Evolutionary conservation across 2,329 filamentous ascomycete species (phyloP).

Genomic region (Onygena corvina): DNA sequence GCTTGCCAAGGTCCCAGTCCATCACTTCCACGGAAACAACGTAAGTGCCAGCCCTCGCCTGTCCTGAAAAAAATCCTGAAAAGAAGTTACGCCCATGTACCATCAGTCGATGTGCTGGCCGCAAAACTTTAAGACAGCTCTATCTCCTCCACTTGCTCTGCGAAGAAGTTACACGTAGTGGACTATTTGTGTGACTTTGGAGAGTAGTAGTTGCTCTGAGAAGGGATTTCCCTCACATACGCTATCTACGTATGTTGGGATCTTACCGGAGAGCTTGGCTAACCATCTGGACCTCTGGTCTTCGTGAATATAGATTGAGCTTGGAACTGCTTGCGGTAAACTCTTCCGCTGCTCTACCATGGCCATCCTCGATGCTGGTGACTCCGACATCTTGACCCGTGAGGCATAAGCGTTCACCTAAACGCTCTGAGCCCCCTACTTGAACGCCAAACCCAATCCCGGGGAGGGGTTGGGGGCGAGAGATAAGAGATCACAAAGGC

Average conservation of each 20-base stretch:
- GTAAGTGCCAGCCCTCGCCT: slow-evolving; percentile 50
- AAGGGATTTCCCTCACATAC: slow-evolving; percentile 12
- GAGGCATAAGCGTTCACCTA: not conserved
- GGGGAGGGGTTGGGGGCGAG: too few relatives aligned
- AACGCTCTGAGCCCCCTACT: not conserved
- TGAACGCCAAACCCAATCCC: too few relatives aligned
- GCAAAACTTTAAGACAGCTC: slow-evolving; percentile 15
- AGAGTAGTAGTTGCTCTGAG: slow-evolving; percentile 15
- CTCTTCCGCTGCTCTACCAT: slow-evolving; percentile 97
- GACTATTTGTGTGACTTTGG: slow-evolving; percentile 18
- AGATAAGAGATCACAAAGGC: too few relatives aligned
- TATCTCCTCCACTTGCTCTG: slow-evolving; percentile 11
- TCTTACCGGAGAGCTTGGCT: slow-evolving; percentile 13
- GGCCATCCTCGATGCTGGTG: slow-evolving; percentile 91
- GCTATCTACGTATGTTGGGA: slow-evolving; percentile 1
- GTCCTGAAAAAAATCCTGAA: slow-evolving; percentile 1
- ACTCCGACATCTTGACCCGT: slow-evolving; percentile 83
- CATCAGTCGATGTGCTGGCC: not conserved
- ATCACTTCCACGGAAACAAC: slow-evolving; percentile 98
- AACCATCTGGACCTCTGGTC: slow-evolving; percentile 14
- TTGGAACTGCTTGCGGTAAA: slow-evolving; percentile 97
- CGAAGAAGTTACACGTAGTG: slow-evolving; percentile 13
- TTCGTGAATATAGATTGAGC: slow-evolving; percentile 62
- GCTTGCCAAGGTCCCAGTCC: slow-evolving; percentile 85
- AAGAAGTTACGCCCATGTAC: not conserved